phyloP scores from a whole-genome alignment of 352 stramenopile species.

The Phytophthora cactorum region DNA sequence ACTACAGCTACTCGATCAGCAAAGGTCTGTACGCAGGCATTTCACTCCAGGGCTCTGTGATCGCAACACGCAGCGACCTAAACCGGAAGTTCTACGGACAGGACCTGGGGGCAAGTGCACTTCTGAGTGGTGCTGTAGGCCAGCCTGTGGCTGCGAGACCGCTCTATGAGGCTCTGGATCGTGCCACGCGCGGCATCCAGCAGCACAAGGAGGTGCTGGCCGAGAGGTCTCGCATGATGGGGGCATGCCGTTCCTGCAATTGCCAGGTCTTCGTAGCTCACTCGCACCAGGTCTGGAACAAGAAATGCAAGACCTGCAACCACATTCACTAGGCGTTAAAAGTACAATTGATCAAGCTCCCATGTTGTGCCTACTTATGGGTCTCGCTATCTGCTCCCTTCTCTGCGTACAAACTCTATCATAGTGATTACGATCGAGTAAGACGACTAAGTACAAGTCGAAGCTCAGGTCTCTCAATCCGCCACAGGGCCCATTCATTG shows the following conservation, averaged over 20 bases:
- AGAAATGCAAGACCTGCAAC: constrained; percentile 66
- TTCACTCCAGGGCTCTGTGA: constrained; percentile 90
- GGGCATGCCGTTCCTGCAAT: constrained; percentile 46
- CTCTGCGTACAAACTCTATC: too few relatives aligned
- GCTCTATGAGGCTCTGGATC: constrained; percentile 67
- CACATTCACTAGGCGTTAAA: constrained; percentile 47
- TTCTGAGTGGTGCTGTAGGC: constrained; percentile 49
- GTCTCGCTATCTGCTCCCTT: too few relatives aligned
- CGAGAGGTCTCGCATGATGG: constrained; percentile 48
- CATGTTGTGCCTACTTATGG: too few relatives aligned
- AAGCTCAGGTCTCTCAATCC: too few relatives aligned
- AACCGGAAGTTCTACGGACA: constrained; percentile 94
- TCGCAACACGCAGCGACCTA: constrained; percentile 78
- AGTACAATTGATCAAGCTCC: too few relatives aligned
- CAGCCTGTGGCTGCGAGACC: constrained; percentile 51
- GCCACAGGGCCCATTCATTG: too few relatives aligned
- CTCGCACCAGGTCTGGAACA: constrained; percentile 63
- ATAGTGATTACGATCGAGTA: too few relatives aligned
- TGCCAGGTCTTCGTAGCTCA: constrained; percentile 55
- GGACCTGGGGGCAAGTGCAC: constrained; percentile 50
- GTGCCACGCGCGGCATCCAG: constrained; percentile 50
- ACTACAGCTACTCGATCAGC: constrained; percentile 92
- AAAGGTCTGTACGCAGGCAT: constrained; percentile 92
- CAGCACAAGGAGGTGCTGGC: constrained; percentile 43
- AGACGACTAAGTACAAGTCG: too few relatives aligned